Conservation (phyloP, 176 grass and related monocot genomes). For the Alopecurus myosuroides region DNA sequence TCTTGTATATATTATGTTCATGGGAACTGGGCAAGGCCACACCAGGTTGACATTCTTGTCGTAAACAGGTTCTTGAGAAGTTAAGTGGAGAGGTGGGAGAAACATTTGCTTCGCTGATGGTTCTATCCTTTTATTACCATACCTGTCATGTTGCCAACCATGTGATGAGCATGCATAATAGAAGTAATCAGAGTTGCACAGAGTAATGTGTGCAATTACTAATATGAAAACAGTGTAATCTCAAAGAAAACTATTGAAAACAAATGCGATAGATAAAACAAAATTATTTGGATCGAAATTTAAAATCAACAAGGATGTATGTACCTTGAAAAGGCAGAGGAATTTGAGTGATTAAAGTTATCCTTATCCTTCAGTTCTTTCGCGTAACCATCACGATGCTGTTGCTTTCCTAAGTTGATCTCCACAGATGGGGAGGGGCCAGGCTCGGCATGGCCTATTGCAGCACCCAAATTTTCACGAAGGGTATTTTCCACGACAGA, state of each 20-base stretch:
- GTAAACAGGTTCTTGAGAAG: constrained; percentile 31
- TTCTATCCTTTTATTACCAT: constrained; percentile 61
- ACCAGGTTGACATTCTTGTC: constrained; percentile 35
- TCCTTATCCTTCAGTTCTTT: constrained; percentile 53
- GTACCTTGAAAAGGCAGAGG: constrained; percentile 87
- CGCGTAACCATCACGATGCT: constrained; percentile 21
- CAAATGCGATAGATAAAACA: neutral
- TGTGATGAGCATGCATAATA: constrained; percentile 19
- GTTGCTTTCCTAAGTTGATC: constrained; percentile 30
- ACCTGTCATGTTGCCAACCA: constrained; percentile 46
- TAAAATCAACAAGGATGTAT: neutral
- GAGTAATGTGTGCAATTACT: neutral
- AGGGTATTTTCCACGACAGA: constrained; percentile 10
- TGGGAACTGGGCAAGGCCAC: constrained; percentile 13
- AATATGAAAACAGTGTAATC: constrained; percentile 5
- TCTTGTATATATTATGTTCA: constrained; percentile 27
- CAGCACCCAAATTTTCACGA: constrained; percentile 40
- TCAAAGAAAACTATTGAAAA: neutral
- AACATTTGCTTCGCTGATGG: constrained; percentile 36
- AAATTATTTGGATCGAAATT: constrained; percentile 13
- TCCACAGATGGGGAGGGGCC: constrained; percentile 37
- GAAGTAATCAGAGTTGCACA: constrained; percentile 11
- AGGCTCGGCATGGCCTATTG: constrained; percentile 36
- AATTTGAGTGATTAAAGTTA: constrained; percentile 83
- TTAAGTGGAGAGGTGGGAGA: constrained; percentile 27